Conservation (phyloP, 2,329 filamentous ascomycete species). For the Leptosphaerulina australis region DNA sequence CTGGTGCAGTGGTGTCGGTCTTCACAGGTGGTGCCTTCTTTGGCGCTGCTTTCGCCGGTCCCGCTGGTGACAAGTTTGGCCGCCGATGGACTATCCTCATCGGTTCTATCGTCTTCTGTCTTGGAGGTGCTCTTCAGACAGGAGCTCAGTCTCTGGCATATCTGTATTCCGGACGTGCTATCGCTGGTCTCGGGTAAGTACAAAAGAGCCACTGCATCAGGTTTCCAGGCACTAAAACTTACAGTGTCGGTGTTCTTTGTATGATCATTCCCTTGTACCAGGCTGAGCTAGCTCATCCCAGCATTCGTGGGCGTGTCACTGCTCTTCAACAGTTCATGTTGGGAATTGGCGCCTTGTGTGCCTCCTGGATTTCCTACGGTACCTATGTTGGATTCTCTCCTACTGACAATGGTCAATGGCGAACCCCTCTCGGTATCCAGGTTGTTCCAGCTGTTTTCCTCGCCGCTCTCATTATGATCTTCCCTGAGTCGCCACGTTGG, state of each 20-base stretch:
- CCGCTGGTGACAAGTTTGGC: slow-evolving; percentile 67
- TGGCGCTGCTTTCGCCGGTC: slow-evolving; percentile 69
- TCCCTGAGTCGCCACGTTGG: slow-evolving; percentile 73
- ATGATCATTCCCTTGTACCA: slow-evolving; percentile 77
- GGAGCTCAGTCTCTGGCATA: slow-evolving; percentile 65
- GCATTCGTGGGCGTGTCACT: slow-evolving; percentile 76
- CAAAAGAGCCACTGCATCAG: background rate
- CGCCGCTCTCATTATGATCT: slow-evolving; percentile 70
- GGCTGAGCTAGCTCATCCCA: slow-evolving; percentile 78
- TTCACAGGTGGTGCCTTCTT: slow-evolving; percentile 79
- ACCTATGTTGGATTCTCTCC: slow-evolving; percentile 59
- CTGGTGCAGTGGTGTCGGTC: slow-evolving; percentile 74
- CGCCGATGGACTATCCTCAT: slow-evolving; percentile 73
- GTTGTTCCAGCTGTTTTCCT: slow-evolving; percentile 69
- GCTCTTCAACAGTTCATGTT: slow-evolving; percentile 83
- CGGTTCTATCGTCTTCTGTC: slow-evolving; percentile 72
- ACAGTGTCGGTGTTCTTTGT: slow-evolving; percentile 64
- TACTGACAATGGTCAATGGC: slow-evolving; percentile 62
- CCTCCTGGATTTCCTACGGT: slow-evolving; percentile 74
- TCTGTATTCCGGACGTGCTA: slow-evolving; percentile 71
- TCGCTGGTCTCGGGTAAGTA: slow-evolving; percentile 69
- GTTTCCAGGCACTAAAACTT: slow-evolving; percentile 4
- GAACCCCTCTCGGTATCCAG: slow-evolving; percentile 72
- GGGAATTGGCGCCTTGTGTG: slow-evolving; percentile 73
- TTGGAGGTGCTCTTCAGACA: slow-evolving; percentile 76